Evolutionary conservation across 108 stramenopile genomes (phyloP), one percentile per base, ranked within the genome.

Genomic region (Pelagomonas calceolata): DNA sequence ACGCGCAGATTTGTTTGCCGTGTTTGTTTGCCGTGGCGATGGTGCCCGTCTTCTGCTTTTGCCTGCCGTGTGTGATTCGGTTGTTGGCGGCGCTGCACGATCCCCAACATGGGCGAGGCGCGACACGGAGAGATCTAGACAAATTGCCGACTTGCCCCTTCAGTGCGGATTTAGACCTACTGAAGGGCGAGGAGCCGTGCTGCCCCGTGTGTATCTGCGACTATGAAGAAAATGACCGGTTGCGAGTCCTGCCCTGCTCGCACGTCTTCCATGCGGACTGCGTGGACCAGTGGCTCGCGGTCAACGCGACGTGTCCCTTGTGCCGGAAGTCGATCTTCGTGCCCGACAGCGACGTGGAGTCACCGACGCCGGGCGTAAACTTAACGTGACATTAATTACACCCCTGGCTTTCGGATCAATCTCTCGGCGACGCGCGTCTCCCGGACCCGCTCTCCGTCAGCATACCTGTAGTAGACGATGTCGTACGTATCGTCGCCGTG

Each of bases 131-230:
- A 4, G 21, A 60, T 26, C 14, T 60, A 1, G 51, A 17, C 7
- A 17, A 12, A 12, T 26, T 60, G 21, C 51, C 51, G 51, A 60
- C 51, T 17, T 4, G 5, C 39, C 39, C 39, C 39, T 43, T 10
- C 39, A 43, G 39, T 12, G 39, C 5, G 12, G 12, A 43, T 12
- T 10, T 43, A 12, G 39, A 43, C 9, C 39, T 43, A 12, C 39
- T 43, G 9, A 43, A 43, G 39, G 39, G 39, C 39, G 39, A 43
- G 33, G 69, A 73, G 34, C 68, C 80, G 29, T 80, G 74, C 43
- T 95, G 94, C 83, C 85, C 91, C 32, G 89, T 95, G 64, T 95
- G 94, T 68, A 68, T 95, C 26, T 92, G 91, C 37, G 93, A 92
- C 64, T 92, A 90, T 75, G 85, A 90, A 73, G 67, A 83, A 29